Evolutionary conservation across 2,329 filamentous ascomycete species (phyloP), one percentile per base, ranked within the genome.

Genomic region (Epichloe baconii): DNA sequence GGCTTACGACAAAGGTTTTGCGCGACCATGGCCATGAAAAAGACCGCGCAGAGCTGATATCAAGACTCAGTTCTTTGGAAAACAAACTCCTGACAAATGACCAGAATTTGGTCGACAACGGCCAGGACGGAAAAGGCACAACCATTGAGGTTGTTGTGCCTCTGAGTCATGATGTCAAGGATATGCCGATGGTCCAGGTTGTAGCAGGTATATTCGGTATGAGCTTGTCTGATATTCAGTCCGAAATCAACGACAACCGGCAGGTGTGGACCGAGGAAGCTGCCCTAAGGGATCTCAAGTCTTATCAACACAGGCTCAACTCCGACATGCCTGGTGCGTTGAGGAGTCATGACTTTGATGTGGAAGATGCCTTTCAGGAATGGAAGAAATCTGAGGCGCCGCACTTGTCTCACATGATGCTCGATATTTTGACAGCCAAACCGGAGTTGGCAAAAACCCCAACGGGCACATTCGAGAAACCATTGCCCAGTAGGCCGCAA

Each of bases 81-180:
- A 94, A 85, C 65, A 97, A 97, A 71, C 78, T 98, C 51, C 77
- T 98, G 56, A 86, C 88, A 48, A 93, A 96, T 66, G 91, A 97
- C 61, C 88, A 95, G 67, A 89, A 97, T 64, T 75, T 98, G 48
- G 65, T 66, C 26, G 62, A 61, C 17, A 59, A 57, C 31, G 64
- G 64, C 36, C 57, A 63, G 31, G 65, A 66, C 50, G 62, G 62
- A 12, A 61, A 61, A 21, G 68, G 67, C 34, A 67, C 62, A 19
- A 86, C 84, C 8, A 77, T 93, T 56, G 91, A 96, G 66, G 86
- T 91, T 21, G 77, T 86, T 52, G 80, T 89, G 3, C 89, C 91
- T 11, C 72, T 94, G 52, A 93, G 82, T 62, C 88, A 95, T 66
- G 88, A 96, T 66, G 85, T 97, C 63, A 95, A 93, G 68, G 93